Evolutionary conservation across 371 early-diverging fungal species (phyloP), one percentile per base, ranked within the genome.

Genomic region (Mortierella sp.): DNA sequence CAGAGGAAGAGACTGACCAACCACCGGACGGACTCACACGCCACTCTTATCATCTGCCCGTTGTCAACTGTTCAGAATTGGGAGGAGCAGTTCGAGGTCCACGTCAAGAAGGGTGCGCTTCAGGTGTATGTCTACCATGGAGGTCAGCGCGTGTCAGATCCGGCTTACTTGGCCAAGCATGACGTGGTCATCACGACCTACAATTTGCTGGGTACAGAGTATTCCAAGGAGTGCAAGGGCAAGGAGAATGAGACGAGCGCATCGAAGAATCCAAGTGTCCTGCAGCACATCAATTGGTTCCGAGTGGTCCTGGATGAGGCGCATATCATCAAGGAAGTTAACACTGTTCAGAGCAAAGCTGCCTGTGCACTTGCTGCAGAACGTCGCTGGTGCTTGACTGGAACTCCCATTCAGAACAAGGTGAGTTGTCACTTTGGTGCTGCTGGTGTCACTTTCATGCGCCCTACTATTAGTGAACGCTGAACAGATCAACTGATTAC

Each of bases 361-460:
- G 90, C 90, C 8, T 90, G 90, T 71, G 82, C 83, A 5, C 82
- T 96, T 9, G 82, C 81, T 19, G 93, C 92, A 6, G 89, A 92
- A 59, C 88, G 92, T 28, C 91, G 95, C 37, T 95, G 96, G 93
- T 92, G 95, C 55, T 81, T 96, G 64, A 95, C 93, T 40, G 96
- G 96, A 28, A 96, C 96, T 1, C 96, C 96, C 8, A 90, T 96
- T 61, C 96, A 96, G 82, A 96, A 96, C 88, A 88, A 88, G 81
- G 85, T 78, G 71, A 61, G 21, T 16, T 37, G 2, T 24, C 21
- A 5, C 21, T 40, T 61, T 28, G 5, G 6, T 16, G 37, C 11
- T 24, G 37, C 21, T 24, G 34, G 3, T 37, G 44, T 43, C 10
- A 34, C 24, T 16, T 16, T 21, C 24, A 26, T 26, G 14, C 28